A percentile compares a stretch with the other conserved stretches of the same genome.
These are phyloP conservation scores for Macrophomina phaseolina DNA, from an alignment of 2,329 filamentous ascomycete species.

Conservation along the genomic window DNA sequence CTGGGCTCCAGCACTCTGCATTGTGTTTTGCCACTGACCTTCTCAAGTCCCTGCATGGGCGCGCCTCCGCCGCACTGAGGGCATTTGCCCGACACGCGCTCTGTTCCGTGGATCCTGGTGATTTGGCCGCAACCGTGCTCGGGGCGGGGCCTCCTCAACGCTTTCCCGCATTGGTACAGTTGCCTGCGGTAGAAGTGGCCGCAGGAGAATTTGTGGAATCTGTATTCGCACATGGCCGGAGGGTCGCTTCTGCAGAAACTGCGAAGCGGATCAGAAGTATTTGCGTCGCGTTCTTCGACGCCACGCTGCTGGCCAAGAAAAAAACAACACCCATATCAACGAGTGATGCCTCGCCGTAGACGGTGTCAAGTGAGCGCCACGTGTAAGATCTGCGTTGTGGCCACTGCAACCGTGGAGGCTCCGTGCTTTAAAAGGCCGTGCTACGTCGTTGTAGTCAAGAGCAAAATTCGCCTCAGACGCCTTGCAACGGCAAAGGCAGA, in stretches of 20 bases:
- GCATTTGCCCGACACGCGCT: not conserved
- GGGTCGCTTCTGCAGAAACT: too few relatives aligned
- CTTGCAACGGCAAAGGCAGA: too few relatives aligned
- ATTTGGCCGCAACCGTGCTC: not conserved
- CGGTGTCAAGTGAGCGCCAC: not conserved
- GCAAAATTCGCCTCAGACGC: too few relatives aligned
- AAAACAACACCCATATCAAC: too few relatives aligned
- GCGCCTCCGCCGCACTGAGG: not conserved
- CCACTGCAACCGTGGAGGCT: too few relatives aligned
- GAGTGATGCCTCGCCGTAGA: not conserved
- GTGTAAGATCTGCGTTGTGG: not conserved
- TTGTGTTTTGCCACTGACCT: not conserved
- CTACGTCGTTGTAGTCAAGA: too few relatives aligned
- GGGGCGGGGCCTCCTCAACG: not conserved
- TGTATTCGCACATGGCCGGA: slow-evolving; percentile 7
- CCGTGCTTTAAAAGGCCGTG: too few relatives aligned
- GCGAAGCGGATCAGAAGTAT: too few relatives aligned
- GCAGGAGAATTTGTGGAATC: not conserved
- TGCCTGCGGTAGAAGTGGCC: not conserved
- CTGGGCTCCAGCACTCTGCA: not conserved
- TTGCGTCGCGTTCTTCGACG: too few relatives aligned
- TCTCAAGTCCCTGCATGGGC: not conserved
- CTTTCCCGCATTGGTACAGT: not conserved
- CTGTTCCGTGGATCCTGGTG: not conserved
- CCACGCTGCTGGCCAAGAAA: too few relatives aligned